Base-by-base conservation (phyloP, 805 yeast genomes). In the Brettanomyces naardenensis region DNA sequence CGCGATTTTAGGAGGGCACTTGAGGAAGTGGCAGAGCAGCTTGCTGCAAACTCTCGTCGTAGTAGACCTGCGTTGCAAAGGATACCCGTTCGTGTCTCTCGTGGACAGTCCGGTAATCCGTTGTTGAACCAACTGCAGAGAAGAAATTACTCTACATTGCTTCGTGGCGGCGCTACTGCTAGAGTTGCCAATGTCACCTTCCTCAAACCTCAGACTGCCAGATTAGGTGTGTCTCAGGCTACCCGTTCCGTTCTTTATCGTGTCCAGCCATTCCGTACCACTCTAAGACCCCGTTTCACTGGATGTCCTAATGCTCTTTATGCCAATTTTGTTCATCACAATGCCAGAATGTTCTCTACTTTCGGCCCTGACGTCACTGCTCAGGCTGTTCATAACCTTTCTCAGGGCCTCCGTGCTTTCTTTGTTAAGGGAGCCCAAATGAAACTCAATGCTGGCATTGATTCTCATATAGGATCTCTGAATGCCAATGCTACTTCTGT, bases 341-440 rank as follows among this genome's bases (percentile, higher is more conserved):
- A 59, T 32, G 53, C 62, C 1, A 54, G 72, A 50, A 58, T 58
- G 51, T 67, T 59, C 38, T 58, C 66, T 9, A 58, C 65, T 1
- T 63, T 53, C 42, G 64, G 68, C 6, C 54, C 56, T 4, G 53
- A 53, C 13, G 49, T 57, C 11, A 61, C 79, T 2, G 71, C 69
- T 38, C 79, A 78, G 46, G 84, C 80, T 39, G 79, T 75, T 20
- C 63, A 64, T 43, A 76, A 70, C 49, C 61, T 80, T 55, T 73
- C 82, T 1, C 56, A 71, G 22, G 75, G 73, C 5, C 33, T 68
- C 17, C 59, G 72, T 34, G 54, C 56, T 11, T 48, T 65, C 54
- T 39, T 56, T 51, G 35, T 57, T 48, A 47, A 63, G 53, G 54
- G 62, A 46, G 55, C 38, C 14, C 38, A 35, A 22, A 35, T 21